Base-by-base conservation (phyloP, 1,139 yeast species). In the Pichia sp. region DNA sequence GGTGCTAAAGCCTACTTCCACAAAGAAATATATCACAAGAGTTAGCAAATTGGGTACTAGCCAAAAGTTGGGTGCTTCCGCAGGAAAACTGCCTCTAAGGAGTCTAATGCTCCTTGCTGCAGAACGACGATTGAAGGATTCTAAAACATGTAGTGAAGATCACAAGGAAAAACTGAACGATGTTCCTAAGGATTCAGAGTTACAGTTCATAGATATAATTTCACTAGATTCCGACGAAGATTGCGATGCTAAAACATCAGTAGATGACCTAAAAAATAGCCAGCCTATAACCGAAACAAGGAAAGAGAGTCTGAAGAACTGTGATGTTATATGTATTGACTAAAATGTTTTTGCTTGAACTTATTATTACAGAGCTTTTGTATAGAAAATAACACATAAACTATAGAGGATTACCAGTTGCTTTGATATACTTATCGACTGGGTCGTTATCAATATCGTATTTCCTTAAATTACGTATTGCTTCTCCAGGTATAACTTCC, bases 91-190 rank as follows among this genome's bases (percentile, higher is more conserved):
- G 7, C 14, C 55, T 10, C 24, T 55, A 31, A 71, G 81, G 50
- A 80, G 76, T 43, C 71, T 84, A 61, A 81, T 85, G 49, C 72
- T 83, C 6, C 76, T 75, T 55, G 96, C 96, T 1, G 88, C 95
- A 0, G 84, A 84, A 58, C 70, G 87, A 59, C 71, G 96, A 54
- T 67, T 75, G 8, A 65, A 70, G 20, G 93, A 86, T 64, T 71
- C 78, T 6, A 79, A 79, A 60, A 78, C 83, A 79, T 87, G 93
- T 61, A 48, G 54, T 54, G 38, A 58, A 52, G 9, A 40, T 40
- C 48, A 43, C 49, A 3, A 62, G 60, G 42, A 51, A 46, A n/a
- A 57, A 14, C 27, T 36, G 6, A 56, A 57, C 4, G 53, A 57
- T 29, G 60, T 57, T 1, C 64, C 71, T 1, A 65, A 64, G 5